These are phyloP conservation scores for Cutaneotrichosporon dermatis DNA, from an alignment of 1,284 basidiomycete genomes.

Conservation along the genomic window DNA sequence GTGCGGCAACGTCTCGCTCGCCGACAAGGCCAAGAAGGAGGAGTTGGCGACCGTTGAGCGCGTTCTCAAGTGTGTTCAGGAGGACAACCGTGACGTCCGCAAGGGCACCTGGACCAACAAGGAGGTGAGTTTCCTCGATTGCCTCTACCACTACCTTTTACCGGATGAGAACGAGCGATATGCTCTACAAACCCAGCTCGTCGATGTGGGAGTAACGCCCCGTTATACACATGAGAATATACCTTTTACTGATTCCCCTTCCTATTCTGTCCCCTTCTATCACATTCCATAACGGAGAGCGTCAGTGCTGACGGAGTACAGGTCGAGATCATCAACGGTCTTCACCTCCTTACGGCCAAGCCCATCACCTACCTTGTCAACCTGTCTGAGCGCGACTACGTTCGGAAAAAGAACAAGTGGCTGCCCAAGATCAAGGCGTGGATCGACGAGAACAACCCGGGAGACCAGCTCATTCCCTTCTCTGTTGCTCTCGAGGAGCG, in stretches of 20 bases:
- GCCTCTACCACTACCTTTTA: not conserved
- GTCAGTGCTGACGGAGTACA: conserved; percentile 44
- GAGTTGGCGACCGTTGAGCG: conserved; percentile 88
- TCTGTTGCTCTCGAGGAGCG: conserved; percentile 95
- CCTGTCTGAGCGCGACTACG: conserved; percentile 89
- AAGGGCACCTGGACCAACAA: conserved; percentile 95
- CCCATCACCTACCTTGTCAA: conserved; percentile 98
- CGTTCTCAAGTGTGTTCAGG: conserved; percentile 71
- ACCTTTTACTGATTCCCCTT: conserved; percentile 19
- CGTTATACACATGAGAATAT: conserved; percentile 55
- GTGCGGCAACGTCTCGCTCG: conserved; percentile 73
- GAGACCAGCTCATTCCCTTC: conserved; percentile 94
- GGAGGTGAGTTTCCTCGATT: conserved; percentile 64
- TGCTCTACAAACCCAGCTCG: conserved; percentile 71
- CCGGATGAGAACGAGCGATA: conserved; percentile 70
- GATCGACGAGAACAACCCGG: conserved; percentile 97
- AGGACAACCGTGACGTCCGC: conserved; percentile 84
- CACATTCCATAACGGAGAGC: not conserved
- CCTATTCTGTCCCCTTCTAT: not conserved
- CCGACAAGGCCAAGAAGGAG: conserved; percentile 94
- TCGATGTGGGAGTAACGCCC: conserved; percentile 69
- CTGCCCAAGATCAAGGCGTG: conserved; percentile 96
- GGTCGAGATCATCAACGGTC: conserved; percentile 93
- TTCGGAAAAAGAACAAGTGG: conserved; percentile 99
- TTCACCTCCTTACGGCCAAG: conserved; percentile 91